Evolutionary conservation across 345 rosid species (phyloP).

Genomic region (Orychophragmus violaceus): DNA sequence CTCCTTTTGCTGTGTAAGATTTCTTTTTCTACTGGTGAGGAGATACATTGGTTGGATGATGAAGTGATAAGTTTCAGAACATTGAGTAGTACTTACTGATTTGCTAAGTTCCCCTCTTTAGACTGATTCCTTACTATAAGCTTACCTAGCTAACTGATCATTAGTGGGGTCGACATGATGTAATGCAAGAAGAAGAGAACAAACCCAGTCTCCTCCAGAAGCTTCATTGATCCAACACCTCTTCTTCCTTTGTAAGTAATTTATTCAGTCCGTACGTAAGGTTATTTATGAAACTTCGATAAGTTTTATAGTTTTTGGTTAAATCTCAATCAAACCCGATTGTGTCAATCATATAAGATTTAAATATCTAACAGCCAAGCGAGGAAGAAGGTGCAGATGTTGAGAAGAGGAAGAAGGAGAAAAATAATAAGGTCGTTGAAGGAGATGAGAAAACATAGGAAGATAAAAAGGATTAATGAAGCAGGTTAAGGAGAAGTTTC

Average conservation of each 20-base stretch:
- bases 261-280: not conserved
- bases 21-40: not conserved
- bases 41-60: no score
- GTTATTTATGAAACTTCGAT: not conserved
- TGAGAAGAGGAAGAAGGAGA: constrained; percentile 35
- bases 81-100: no score
- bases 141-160: no score
- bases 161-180: no score
- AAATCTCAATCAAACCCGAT: no score
- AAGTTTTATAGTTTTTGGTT: not conserved
- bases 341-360: not conserved
- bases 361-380: constrained; percentile 40
- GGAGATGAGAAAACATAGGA: constrained; percentile 29
- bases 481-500: constrained; percentile 59
- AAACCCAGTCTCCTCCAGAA: constrained; percentile 55
- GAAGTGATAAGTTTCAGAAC: not conserved
- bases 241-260: constrained; percentile 82
- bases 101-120: no score
- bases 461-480: constrained; percentile 56
- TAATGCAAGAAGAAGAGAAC: no score
- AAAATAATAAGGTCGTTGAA: constrained; percentile 22
- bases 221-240: constrained; percentile 59
- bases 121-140: no score
- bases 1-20: not conserved
- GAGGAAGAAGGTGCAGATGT: constrained; percentile 65